These are phyloP conservation scores for Ustulina deusta DNA, from an alignment of 2,329 filamentous ascomycete genomes.

Conservation along the genomic window DNA sequence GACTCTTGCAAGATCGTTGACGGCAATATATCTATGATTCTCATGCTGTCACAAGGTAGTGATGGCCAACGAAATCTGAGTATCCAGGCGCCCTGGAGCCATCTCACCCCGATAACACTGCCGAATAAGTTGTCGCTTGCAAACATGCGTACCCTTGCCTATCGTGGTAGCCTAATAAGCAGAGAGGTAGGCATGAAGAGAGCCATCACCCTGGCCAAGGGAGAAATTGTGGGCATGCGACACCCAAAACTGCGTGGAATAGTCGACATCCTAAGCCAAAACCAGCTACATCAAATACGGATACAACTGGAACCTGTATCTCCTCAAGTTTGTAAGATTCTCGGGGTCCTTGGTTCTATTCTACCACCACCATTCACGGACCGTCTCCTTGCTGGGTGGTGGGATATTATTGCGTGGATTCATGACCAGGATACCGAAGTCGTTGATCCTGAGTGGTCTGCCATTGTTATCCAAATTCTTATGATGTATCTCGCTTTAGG, in stretches of 20 bases:
- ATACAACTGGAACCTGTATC: conserved; percentile 75
- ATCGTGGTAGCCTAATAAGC: conserved; percentile 63
- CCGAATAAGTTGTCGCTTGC: conserved; percentile 68
- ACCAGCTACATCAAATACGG: conserved; percentile 73
- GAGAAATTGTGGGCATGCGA: conserved; percentile 65
- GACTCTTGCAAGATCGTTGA: conserved; percentile 80
- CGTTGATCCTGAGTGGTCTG: conserved; percentile 75
- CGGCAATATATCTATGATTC: conserved; percentile 73
- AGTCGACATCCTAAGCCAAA: conserved; percentile 75
- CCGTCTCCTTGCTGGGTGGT: conserved; percentile 77
- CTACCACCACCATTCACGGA: conserved; percentile 69
- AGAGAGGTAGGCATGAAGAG: conserved; percentile 64
- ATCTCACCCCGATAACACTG: conserved; percentile 73
- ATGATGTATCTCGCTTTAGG: conserved; percentile 72
- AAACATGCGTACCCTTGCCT: conserved; percentile 70
- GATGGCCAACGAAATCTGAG: conserved; percentile 75
- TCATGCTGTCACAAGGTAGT: conserved; percentile 75
- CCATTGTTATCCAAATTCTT: conserved; percentile 72
- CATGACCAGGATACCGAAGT: conserved; percentile 59
- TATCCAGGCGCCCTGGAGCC: conserved; percentile 81
- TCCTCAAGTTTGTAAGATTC: conserved; percentile 69
- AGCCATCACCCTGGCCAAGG: conserved; percentile 60
- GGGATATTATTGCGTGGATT: conserved; percentile 79
- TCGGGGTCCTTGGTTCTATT: conserved; percentile 73
- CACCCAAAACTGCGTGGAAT: conserved; percentile 70